Base-by-base conservation (phyloP, 805 yeast species). In the Candida sakaeoensis region DNA sequence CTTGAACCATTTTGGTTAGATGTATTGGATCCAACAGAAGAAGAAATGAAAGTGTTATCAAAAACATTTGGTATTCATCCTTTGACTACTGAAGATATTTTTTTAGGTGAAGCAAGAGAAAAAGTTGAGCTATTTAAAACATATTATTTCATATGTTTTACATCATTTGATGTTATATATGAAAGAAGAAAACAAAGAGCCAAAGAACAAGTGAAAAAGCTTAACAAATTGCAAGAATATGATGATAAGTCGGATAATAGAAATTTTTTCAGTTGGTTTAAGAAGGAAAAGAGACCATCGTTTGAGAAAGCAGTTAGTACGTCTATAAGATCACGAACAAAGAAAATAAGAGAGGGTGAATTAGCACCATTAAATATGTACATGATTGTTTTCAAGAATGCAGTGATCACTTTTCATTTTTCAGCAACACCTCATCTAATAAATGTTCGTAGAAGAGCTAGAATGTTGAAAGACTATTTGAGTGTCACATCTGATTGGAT, bases 41-140 rank as follows among this genome's bases (percentile, higher is more conserved):
- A 89, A 50, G 99, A 91, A 60, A 87, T 93, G 95, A 89, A 91
- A 53, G 93, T 84, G 0, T 52, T 91, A 10, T 79, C 95, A 19
- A 88, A 88, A 53, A 80, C 97, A 0, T 91, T 91, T 64, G 95
- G 95, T 1, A 87, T 91, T 41, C 99, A 91, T 61, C 99, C 99
- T 0, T 74, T 91, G 51, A 91, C 99, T 0, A 86, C 97, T 0
- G 99, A 91, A 57, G 99, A 91, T 63, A 90, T 91, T 35, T 84
- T 85, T 44, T 63, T 90, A 22, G 96, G 96, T 2, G 99, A 91
- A 57, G 85, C 95, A 1, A 77, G 98, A 48, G 99, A 91, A 59
- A 91, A 91, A 56, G 96, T 91, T 15, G 99, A 91, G 62, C 61
- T 93, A 24, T 91, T 91, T 66, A 82, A 85, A 53, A 85, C 85